phyloP scores from a whole-genome alignment of 1,284 basidiomycete species.

The Papiliotrema nemorosa region DNA sequence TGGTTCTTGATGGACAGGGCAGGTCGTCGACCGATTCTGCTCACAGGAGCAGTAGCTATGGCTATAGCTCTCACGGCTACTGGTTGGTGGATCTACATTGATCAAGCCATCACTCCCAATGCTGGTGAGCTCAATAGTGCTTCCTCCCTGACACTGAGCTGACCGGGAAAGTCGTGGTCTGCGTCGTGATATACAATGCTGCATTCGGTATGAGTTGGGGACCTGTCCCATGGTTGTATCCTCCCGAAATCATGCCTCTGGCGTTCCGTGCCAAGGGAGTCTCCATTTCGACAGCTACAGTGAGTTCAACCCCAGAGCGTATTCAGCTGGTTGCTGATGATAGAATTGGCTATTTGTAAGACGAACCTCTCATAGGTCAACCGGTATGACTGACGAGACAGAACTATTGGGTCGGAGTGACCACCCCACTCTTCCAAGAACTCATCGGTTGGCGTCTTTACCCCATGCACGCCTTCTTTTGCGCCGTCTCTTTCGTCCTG shows the following conservation, averaged over 20 bases:
- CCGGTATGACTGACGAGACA: constrained; percentile 1
- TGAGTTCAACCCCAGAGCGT: constrained; percentile 24
- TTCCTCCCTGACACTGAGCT: too few relatives aligned
- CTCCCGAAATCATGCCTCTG: constrained; percentile 90
- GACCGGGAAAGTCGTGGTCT: constrained; percentile 64
- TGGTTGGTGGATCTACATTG: constrained; percentile 71
- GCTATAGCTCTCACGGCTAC: constrained; percentile 44
- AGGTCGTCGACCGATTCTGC: constrained; percentile 82
- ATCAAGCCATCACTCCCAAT: constrained; percentile 75
- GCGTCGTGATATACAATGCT: constrained; percentile 91
- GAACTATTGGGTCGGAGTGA: constrained; percentile 67
- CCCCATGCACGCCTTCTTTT: constrained; percentile 95
- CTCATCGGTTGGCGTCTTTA: constrained; percentile 88
- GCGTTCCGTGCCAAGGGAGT: constrained; percentile 90
- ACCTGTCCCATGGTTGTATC: constrained; percentile 65
- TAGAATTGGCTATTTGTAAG: constrained; percentile 66
- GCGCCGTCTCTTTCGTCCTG: constrained; percentile 77
- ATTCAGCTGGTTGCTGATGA: constrained; percentile 5
- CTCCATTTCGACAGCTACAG: constrained; percentile 79
- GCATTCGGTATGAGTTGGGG: constrained; percentile 67
- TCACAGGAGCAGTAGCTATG: constrained; percentile 76
- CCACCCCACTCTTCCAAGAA: constrained; percentile 85
- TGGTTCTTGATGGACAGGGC: constrained; percentile 95
- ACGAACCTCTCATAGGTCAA: too few relatives aligned
- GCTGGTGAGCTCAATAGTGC: constrained; percentile 51